Evolutionary conservation across 306 rosid genomes (phyloP).

Genomic region (Pachyrhizus erosus): DNA sequence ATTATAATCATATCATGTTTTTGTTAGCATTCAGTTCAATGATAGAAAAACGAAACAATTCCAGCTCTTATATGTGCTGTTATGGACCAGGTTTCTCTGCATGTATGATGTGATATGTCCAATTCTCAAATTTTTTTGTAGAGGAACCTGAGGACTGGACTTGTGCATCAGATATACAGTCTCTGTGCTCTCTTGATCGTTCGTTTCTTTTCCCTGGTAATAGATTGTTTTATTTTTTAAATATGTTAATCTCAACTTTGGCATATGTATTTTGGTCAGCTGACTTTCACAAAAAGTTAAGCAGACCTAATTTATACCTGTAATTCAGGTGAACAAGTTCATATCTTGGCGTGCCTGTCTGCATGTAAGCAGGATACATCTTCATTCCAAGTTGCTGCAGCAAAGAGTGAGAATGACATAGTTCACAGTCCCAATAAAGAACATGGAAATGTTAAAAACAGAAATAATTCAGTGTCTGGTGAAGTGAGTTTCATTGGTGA

Average conservation of each 20-base stretch:
- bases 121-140: conserved; percentile 52
- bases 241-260: conserved; percentile 40
- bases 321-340: conserved; percentile 91
- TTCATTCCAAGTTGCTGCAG: conserved; percentile 82
- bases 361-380: conserved; percentile 84
- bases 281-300: conserved; percentile 47
- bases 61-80: conserved; percentile 33
- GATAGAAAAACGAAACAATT: conserved; percentile 13
- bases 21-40: conserved; percentile 10
- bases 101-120: conserved; percentile 22
- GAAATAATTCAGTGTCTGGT: conserved; percentile 43
- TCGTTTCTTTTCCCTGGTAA: conserved; percentile 94
- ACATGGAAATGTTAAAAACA: conserved; percentile 58
- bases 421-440: conserved; percentile 59
- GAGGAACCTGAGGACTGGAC: conserved; percentile 88
- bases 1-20: conserved; percentile 24
- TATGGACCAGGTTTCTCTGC: conserved; percentile 28
- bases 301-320: conserved; percentile 55
- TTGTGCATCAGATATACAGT: conserved; percentile 70
- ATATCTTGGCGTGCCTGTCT: conserved; percentile 93
- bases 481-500: too few relatives aligned
- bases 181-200: conserved; percentile 72
- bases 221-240: conserved; percentile 42
- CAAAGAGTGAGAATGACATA: conserved; percentile 68
- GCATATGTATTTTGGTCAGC: conserved; percentile 45